These are phyloP conservation scores for Daedaleopsis nitida DNA, from an alignment of 768 basidiomycete species.

Conservation along the genomic window DNA sequence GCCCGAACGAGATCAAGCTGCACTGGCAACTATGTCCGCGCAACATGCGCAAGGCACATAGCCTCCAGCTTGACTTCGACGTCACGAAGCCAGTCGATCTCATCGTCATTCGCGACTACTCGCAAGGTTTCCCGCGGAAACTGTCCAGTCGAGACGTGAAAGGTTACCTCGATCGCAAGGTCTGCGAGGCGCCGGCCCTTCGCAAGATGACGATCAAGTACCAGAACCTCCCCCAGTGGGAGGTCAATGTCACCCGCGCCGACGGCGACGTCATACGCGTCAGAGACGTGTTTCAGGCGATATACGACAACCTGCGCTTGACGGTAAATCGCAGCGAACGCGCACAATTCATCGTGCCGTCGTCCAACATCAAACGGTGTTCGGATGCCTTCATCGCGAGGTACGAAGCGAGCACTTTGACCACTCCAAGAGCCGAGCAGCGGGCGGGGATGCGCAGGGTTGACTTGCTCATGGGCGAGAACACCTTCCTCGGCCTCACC, in stretches of 20 bases:
- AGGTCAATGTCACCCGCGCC: constrained; percentile 15
- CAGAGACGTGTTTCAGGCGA: constrained; percentile 22
- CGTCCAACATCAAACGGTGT: not conserved
- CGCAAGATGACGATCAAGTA: constrained; percentile 21
- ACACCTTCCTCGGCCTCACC: constrained; percentile 26
- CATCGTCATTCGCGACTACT: constrained; percentile 16
- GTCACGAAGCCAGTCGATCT: constrained; percentile 6
- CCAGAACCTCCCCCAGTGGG: constrained; percentile 15
- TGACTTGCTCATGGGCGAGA: constrained; percentile 27
- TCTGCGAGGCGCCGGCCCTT: constrained; percentile 6
- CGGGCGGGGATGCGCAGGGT: constrained; percentile 24
- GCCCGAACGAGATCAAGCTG: constrained; percentile 5
- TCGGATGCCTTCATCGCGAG: constrained; percentile 19
- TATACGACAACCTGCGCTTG: constrained; percentile 19
- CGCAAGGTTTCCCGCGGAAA: constrained; percentile 3
- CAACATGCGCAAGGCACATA: not conserved
- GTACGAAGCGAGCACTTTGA: constrained; percentile 14
- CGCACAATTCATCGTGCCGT: constrained; percentile 2
- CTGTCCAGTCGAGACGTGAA: not conserved
- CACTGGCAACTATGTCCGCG: constrained; percentile 28
- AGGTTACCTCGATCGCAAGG: constrained; percentile 7
- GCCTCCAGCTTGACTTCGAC: constrained; percentile 17
- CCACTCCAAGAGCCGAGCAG: constrained; percentile 12
- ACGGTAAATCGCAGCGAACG: constrained; percentile 14
- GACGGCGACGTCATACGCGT: constrained; percentile 17